Conservation (phyloP, 306 rosid genomes). For the Medicago arabica region DNA sequence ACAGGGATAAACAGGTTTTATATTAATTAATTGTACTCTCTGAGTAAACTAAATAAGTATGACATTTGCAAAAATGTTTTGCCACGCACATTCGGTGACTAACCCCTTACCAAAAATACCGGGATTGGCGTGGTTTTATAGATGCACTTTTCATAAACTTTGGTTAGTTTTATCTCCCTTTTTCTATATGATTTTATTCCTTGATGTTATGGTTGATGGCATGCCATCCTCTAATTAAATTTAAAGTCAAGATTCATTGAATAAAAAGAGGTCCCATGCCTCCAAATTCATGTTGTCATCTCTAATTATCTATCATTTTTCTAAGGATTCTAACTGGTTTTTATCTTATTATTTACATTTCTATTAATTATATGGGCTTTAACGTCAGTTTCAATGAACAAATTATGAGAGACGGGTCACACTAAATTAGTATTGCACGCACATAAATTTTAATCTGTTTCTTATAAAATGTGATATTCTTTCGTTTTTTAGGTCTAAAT, state of each 20-base stretch:
- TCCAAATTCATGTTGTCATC: slow-evolving; percentile 33
- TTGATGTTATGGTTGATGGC: background rate
- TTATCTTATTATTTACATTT: background rate
- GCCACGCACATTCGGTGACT: slow-evolving; percentile 59
- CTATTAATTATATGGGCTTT: slow-evolving; percentile 14
- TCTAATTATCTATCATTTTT: slow-evolving; percentile 1
- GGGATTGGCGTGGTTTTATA: slow-evolving; percentile 36
- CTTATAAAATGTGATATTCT: too few relatives aligned
- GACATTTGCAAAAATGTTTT: slow-evolving; percentile 24
- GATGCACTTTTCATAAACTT: slow-evolving; percentile 19
- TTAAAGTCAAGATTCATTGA: background rate
- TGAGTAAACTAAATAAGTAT: slow-evolving; percentile 15
- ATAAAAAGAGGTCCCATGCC: background rate
- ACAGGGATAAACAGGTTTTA: slow-evolving; percentile 14
- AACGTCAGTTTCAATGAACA: slow-evolving; percentile 44
- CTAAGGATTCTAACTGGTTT: slow-evolving; percentile 39
- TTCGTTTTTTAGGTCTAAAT: too few relatives aligned
- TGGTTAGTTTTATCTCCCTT: background rate
- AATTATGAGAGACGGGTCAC: slow-evolving; percentile 35
- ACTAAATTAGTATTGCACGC: background rate
- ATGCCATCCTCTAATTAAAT: background rate
- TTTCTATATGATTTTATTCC: too few relatives aligned
- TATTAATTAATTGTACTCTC: too few relatives aligned
- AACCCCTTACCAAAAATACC: slow-evolving; percentile 63
- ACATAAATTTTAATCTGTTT: background rate